phyloP scores from a whole-genome alignment of 371 early-diverging fungal species.

The Apophysomyces ossiformis region DNA sequence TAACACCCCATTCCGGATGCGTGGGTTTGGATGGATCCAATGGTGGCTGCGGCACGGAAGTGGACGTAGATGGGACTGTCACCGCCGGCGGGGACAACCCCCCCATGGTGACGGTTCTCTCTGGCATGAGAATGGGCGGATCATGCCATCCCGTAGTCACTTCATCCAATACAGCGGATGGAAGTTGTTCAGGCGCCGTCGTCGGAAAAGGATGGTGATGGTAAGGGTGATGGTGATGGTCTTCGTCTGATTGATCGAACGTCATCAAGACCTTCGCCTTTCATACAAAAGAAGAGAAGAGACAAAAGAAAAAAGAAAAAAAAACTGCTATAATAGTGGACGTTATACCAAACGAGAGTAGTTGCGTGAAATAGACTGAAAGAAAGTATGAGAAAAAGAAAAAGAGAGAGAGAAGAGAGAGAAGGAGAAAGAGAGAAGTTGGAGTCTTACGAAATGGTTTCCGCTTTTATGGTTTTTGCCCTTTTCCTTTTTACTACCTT shows the following conservation, averaged over 20 bases:
- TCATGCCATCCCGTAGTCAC: neutral
- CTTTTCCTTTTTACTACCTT: neutral
- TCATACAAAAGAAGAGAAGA: slow-evolving; percentile 12
- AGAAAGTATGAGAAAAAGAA: slow-evolving; percentile 3
- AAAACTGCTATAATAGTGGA: neutral
- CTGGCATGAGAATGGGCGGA: neutral
- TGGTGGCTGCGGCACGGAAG: slow-evolving; percentile 4
- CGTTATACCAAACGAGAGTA: slow-evolving; percentile 12
- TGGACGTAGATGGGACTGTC: slow-evolving; percentile 10
- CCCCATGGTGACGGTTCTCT: neutral
- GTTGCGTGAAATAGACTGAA: neutral
- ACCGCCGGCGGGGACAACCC: slow-evolving; percentile 18
- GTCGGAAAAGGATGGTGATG: slow-evolving; percentile 13
- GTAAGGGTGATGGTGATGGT: slow-evolving; percentile 17
- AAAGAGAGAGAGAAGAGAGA: slow-evolving; percentile 10
- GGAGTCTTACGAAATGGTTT: no score
- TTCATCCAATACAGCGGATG: neutral
- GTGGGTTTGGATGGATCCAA: slow-evolving; percentile 21
- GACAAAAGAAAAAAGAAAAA: slow-evolving; percentile 9
- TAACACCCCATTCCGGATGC: slow-evolving; percentile 56
- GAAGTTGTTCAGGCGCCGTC: slow-evolving; percentile 14
- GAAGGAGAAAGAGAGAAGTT: neutral
- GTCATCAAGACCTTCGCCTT: slow-evolving; percentile 16
- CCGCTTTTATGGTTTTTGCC: neutral
- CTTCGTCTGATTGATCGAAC: slow-evolving; percentile 9